Evolutionary conservation across 257 asterid genomes (phyloP).

Genomic region (Solanum pimpinellifolium): DNA sequence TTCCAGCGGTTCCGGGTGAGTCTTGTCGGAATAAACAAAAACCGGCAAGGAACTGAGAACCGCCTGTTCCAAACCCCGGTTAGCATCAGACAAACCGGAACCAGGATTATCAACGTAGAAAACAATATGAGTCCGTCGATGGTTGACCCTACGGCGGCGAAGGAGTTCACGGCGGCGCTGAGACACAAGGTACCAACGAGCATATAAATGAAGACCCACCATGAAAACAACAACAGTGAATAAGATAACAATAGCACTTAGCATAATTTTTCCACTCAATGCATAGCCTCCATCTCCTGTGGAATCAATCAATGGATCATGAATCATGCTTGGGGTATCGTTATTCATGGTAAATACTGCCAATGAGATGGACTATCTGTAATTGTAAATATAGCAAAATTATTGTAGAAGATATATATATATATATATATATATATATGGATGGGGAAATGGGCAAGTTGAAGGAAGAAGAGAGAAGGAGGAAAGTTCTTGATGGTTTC

Average conservation of each 20-base stretch:
- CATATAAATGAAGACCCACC: conserved; percentile 54
- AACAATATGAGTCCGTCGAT: conserved; percentile 35
- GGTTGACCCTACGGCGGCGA: conserved; percentile 39
- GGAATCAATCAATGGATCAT: neutral
- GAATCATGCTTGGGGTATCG: neutral
- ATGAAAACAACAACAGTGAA: conserved; percentile 49
- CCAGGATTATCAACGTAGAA: conserved; percentile 25
- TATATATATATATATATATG: neutral
- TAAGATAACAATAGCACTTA: conserved; percentile 41
- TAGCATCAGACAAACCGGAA: conserved; percentile 8
- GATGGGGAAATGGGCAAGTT: neutral
- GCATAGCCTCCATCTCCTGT: conserved; percentile 32
- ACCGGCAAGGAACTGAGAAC: conserved; percentile 50
- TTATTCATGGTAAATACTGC: neutral
- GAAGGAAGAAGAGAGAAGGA: neutral
- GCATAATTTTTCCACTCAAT: conserved; percentile 63
- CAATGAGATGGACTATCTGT: neutral
- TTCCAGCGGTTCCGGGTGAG: conserved; percentile 24
- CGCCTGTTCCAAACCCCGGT: conserved; percentile 47
- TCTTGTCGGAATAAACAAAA: conserved; percentile 23
- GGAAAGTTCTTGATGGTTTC: conserved; percentile 55
- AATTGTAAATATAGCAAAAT: neutral
- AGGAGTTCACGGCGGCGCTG: conserved; percentile 40
- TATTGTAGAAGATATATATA: neutral
- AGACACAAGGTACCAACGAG: conserved; percentile 43